Evolutionary conservation across 139 green algal species (phyloP), one percentile per base, ranked within the genome.

Genomic region (Diplosphaera chodatii): DNA sequence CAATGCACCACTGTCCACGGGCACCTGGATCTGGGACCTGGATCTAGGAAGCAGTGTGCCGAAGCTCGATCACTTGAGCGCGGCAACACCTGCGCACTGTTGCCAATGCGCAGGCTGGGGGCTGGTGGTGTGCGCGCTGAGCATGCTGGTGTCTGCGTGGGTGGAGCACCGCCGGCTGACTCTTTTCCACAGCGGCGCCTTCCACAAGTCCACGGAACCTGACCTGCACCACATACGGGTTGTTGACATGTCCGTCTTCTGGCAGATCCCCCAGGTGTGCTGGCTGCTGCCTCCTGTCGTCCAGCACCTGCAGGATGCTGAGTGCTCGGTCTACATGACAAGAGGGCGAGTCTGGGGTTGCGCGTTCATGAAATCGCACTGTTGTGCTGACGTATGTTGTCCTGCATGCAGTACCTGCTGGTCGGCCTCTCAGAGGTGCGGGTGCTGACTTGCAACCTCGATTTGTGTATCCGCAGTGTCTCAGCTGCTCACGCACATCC

Each of bases 391-490:
- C n/a, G n/a, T n/a, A n/a, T n/a, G n/a, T n/a, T n/a, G n/a, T n/a
- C n/a, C n/a, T n/a, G n/a, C n/a, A n/a, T n/a, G 16, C 85, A 91
- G 70, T 97, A 97, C 78, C 68, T 95, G 16, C 82, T 96, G 33
- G 79, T 97, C 2, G 93, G 91, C 16, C 78, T 87, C 0, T 84
- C 71, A 23, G 93, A 98, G 86, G 91, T 85, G 67, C 20, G 74
- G n/a, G n/a, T n/a, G n/a, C n/a, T n/a, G n/a, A n/a, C n/a, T n/a
- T n/a, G n/a, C n/a, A n/a, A n/a, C n/a, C n/a, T n/a, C n/a, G n/a
- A n/a, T n/a, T n/a, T n/a, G n/a, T n/a, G n/a, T n/a, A n/a, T n/a
- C n/a, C n/a, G n/a, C n/a, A n/a, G n/a, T n/a, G n/a, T n/a, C n/a
- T n/a, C n/a, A n/a, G n/a, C n/a, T n/a, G n/a, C n/a, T n/a, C n/a